Evolutionary conservation across 306 rosid species (phyloP).

Genomic region (Trifolium fragiferum): DNA sequence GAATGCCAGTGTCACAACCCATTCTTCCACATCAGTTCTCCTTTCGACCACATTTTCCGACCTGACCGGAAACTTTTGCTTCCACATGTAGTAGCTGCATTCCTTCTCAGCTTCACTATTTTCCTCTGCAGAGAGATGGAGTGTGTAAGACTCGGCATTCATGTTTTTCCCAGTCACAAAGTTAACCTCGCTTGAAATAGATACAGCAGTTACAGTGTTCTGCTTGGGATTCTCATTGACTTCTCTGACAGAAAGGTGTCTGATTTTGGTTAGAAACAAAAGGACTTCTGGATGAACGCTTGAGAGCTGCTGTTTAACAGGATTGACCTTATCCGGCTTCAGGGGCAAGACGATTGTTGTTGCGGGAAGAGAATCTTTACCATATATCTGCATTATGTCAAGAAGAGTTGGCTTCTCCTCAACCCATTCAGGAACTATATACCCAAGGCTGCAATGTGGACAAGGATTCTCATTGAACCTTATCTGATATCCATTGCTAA

Average conservation of each 20-base stretch:
- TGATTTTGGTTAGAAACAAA: conserved; percentile 75
- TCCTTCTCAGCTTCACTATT: conserved; percentile 46
- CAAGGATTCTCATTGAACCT: conserved; percentile 76
- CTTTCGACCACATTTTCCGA: conserved; percentile 15
- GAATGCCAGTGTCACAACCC: conserved; percentile 15
- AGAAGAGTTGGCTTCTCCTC: conserved; percentile 59
- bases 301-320: conserved; percentile 78
- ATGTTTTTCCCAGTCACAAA: conserved; percentile 55
- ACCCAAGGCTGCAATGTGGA: conserved; percentile 69
- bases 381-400: conserved; percentile 56
- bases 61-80: conserved; percentile 20
- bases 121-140: conserved; percentile 60
- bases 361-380: conserved; percentile 52
- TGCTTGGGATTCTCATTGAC: conserved; percentile 49
- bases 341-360: conserved; percentile 70
- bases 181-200: conserved; percentile 62
- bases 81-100: conserved; percentile 33
- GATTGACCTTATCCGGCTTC: conserved; percentile 63
- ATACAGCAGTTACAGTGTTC: conserved; percentile 53
- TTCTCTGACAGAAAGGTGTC: conserved; percentile 64
- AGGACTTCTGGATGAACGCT: conserved; percentile 71
- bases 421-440: conserved; percentile 92
- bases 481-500: conserved; percentile 83
- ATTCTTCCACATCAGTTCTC: conserved; percentile 19
- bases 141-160: conserved; percentile 73